Evolutionary conservation across 2,329 filamentous ascomycete species (phyloP), one percentile per base, ranked within the genome.

Genomic region (Pyricularia grisea): DNA sequence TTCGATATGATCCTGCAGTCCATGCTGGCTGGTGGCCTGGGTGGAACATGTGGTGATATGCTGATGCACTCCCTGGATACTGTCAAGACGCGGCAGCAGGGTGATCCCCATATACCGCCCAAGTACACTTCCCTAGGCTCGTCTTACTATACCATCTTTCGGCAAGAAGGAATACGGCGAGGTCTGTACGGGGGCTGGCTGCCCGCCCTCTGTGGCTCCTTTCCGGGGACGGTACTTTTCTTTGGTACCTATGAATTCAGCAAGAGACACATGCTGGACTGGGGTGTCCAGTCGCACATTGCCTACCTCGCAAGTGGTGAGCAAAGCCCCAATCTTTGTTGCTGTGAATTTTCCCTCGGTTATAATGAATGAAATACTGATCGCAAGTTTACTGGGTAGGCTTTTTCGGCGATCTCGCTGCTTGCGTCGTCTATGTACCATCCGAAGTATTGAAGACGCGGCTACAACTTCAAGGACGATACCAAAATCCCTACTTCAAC

Each of bases 11-110:
- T 27, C 25, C 65, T 70, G 71, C 74, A 97, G 93, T 90, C 92
- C 78, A 99, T 98, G 94, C 85, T 99, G 76, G 95, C 95, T 42
- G 95, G 95, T 76, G 95, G 94, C 70, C 83, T 96, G 68, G 95
- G 96, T 76, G 95, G 95, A 68, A 94, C 92, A 20, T 96, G 91
- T 69, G 95, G 96, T 70, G 95, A 99, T 79, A 91, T 99, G 86
- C 83, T 99, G 73, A 99, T 99, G 95, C 95, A 99, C 82, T 98
- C 94, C 65, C 87, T 99, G 76, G 95, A 99, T 79, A 99, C 95
- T 0, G 95, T 99, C 75, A 99, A 99, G 82, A 99, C 95, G 65
- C 88, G 95, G 74, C 96, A 99, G 79, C 95, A 99, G 80, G 95
- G 94, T 75, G 95, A 98, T 76, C 94, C 94, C 64, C 91, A 95